Evolutionary conservation across 768 basidiomycete species (phyloP).

Genomic region (Melanogaster broomeanus): DNA sequence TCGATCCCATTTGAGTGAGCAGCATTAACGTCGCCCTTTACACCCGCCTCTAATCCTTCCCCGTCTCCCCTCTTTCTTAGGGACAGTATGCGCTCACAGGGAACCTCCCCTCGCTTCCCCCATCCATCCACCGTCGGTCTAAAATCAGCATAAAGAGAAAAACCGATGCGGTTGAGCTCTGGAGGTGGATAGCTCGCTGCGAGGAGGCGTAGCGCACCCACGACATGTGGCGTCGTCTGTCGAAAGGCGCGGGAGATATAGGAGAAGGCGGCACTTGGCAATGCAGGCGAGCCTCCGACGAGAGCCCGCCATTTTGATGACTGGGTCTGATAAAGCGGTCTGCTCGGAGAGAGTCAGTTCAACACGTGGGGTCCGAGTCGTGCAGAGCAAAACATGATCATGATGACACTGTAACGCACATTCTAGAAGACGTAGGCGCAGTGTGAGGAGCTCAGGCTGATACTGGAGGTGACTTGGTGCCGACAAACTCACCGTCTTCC

Average conservation of each 20-base stretch:
- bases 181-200: conserved; percentile 57
- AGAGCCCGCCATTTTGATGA: conserved; percentile 81
- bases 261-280: conserved; percentile 74
- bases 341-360: conserved; percentile 29
- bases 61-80: conserved; percentile 42
- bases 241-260: conserved; percentile 82
- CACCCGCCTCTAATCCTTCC: conserved; percentile 13
- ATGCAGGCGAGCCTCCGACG: conserved; percentile 63
- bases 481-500: conserved; percentile 56
- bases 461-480: neutral
- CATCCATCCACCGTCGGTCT: conserved; percentile 80
- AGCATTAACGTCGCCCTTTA: neutral
- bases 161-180: conserved; percentile 68
- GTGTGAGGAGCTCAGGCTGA: neutral
- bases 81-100: conserved; percentile 66
- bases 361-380: neutral
- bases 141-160: conserved; percentile 83
- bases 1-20: conserved; percentile 8
- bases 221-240: conserved; percentile 73
- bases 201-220: conserved; percentile 76
- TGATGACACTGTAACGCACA: too few relatives aligned
- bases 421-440: conserved; percentile 21
- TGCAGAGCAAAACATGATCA: neutral
- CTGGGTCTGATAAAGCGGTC: conserved; percentile 78
- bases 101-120: conserved; percentile 80